Evolutionary conservation across 1,284 basidiomycete species (phyloP).

Genomic region (Lignosus rhinocerotis): DNA sequence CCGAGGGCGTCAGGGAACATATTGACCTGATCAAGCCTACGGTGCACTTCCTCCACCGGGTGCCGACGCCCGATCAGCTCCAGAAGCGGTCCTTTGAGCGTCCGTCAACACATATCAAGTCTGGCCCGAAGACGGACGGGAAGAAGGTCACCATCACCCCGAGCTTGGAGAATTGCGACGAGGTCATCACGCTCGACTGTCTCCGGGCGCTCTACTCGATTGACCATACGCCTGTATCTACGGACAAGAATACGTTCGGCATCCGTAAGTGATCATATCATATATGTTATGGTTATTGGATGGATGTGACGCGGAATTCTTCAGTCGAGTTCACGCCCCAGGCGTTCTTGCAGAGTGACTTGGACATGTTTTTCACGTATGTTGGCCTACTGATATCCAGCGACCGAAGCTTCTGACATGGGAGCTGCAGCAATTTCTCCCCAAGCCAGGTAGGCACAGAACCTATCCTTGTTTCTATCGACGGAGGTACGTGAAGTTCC

Average conservation of each 20-base stretch:
- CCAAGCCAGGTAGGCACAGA: slow-evolving; percentile 35
- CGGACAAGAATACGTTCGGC: slow-evolving; percentile 51
- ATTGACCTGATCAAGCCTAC: slow-evolving; percentile 49
- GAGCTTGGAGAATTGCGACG: slow-evolving; percentile 38
- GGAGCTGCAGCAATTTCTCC: slow-evolving; percentile 36
- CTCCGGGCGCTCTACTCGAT: slow-evolving; percentile 54
- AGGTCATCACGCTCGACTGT: slow-evolving; percentile 55
- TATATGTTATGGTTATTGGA: background rate
- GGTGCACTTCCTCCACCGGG: slow-evolving; percentile 39
- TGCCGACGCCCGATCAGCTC: slow-evolving; percentile 9
- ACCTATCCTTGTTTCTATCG: slow-evolving; percentile 47
- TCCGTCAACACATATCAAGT: slow-evolving; percentile 31
- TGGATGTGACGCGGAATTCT: background rate
- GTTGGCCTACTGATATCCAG: slow-evolving; percentile 12
- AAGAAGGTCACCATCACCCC: slow-evolving; percentile 28
- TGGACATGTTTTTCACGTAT: slow-evolving; percentile 45
- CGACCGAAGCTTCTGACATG: background rate
- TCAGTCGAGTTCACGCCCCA: slow-evolving; percentile 53
- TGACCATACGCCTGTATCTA: slow-evolving; percentile 46
- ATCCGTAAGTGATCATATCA: slow-evolving; percentile 35
- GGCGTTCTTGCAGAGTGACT: slow-evolving; percentile 43
- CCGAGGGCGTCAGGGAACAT: slow-evolving; percentile 37
- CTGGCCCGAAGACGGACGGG: slow-evolving; percentile 40
- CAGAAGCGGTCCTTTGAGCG: slow-evolving; percentile 22
- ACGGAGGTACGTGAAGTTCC: slow-evolving; percentile 41